Base-by-base conservation (phyloP, 2,329 filamentous ascomycete genomes). In the Fusarium sp. region DNA sequence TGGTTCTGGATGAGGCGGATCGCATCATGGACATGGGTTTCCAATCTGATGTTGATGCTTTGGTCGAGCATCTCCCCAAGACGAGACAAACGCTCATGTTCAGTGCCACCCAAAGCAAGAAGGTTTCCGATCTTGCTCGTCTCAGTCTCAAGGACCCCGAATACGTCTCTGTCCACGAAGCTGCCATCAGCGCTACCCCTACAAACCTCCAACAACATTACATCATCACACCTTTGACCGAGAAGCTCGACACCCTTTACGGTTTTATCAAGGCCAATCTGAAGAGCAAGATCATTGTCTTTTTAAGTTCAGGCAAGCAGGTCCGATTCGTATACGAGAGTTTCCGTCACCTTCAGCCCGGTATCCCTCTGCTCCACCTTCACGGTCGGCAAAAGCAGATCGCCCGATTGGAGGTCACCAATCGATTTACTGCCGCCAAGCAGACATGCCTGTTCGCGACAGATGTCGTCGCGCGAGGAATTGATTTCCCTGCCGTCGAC, bases 21-120 rank as follows among this genome's bases (percentile, higher is more conserved):
- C 89, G 96, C 41, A 98, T 98, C 76, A 90, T 99, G 87, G 96
- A 99, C 77, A 96, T 98, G 94, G 96, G 96, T 7, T 99, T 99
- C 79, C 91, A 97, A 80, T 85, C 86, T 7, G 93, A 93, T 2
- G 91, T 99, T 6, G 96, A 99, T 80, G 96, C 96, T 1, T 92
- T 99, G 53, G 83, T 99, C 29, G 94, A 97, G 67, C 97, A 98
- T 78, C 84, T 99, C 3, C 96, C 96, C 2, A 91, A 89, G 74
- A 84, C 91, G 29, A 87, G 96, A 67, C 96, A 99, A 81, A 99
- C 96, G 0, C 86, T 99, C 77, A 88, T 99, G 12, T 99, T 98
- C 84, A 97, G 93, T 77, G 96, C 96, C 0, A 99, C 96, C 0
- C 96, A 99, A 81, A 98, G 94, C 71, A 97, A 94, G 77, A 93